Percentiles rank a stretch among this genome's conserved stretches.
phyloP scores from a whole-genome alignment of 768 basidiomycete genomes.

The Clavulina sp. region DNA sequence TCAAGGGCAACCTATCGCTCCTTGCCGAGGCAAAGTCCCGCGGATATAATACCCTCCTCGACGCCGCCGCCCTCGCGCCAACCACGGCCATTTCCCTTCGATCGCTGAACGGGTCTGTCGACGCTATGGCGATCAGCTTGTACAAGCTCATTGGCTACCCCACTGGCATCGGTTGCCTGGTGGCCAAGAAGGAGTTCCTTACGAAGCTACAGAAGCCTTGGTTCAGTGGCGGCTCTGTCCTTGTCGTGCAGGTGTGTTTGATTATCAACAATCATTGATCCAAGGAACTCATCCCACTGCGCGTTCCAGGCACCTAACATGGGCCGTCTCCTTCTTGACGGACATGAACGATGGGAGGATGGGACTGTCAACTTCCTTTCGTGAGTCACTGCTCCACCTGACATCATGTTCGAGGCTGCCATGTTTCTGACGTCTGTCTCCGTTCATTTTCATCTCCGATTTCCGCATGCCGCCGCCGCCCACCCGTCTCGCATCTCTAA shows the following conservation, averaged over 20 bases:
- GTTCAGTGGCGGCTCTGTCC: slow-evolving; percentile 73
- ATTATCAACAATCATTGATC: slow-evolving; percentile 42
- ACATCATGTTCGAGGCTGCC: too few relatives aligned
- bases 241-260: slow-evolving; percentile 49
- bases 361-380: slow-evolving; percentile 72
- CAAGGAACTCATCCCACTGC: slow-evolving; percentile 29
- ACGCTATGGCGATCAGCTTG: slow-evolving; percentile 70
- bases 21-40: slow-evolving; percentile 42
- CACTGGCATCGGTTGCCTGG: slow-evolving; percentile 63
- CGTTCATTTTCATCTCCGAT: too few relatives aligned
- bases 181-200: slow-evolving; percentile 56
- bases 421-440: too few relatives aligned
- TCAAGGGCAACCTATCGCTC: slow-evolving; percentile 45
- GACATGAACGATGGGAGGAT: slow-evolving; percentile 32
- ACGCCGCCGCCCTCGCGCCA: slow-evolving; percentile 66
- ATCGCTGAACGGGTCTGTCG: slow-evolving; percentile 35
- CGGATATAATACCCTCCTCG: slow-evolving; percentile 60
- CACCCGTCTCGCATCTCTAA: too few relatives aligned
- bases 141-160: slow-evolving; percentile 88
- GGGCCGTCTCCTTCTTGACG: background rate
- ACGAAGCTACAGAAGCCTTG: slow-evolving; percentile 39
- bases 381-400: too few relatives aligned
- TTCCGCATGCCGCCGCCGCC: too few relatives aligned
- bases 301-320: background rate
- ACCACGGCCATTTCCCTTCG: slow-evolving; percentile 47